These are phyloP conservation scores for Pestalotiopsis sp. DNA, from an alignment of 2,329 filamentous ascomycete genomes.

Conservation along the genomic window DNA sequence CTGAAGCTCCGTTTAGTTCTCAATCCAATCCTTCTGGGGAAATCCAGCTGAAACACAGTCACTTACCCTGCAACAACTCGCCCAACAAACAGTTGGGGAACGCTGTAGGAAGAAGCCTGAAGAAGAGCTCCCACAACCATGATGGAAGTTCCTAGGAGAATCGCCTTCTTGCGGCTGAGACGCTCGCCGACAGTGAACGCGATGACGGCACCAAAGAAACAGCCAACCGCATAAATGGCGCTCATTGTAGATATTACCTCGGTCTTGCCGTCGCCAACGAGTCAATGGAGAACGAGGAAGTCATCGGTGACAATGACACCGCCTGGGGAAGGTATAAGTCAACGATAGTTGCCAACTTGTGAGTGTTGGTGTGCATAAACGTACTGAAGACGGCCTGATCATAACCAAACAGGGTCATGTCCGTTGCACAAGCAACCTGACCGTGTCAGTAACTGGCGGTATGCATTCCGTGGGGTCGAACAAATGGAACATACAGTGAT, in stretches of 20 bases:
- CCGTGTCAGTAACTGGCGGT: not conserved
- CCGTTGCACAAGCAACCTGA: slow-evolving; percentile 4
- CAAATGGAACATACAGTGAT: not conserved
- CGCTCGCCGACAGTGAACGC: slow-evolving; percentile 17
- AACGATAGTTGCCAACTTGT: not conserved
- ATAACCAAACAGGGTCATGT: not conserved
- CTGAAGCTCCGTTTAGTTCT: not conserved
- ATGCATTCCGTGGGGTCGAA: not conserved
- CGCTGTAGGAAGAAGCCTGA: slow-evolving; percentile 19
- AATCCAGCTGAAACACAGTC: no score
- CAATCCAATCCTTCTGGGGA: not conserved
- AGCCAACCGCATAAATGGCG: slow-evolving; percentile 10
- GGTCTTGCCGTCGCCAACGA: slow-evolving; percentile 18
- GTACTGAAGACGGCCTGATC: slow-evolving; percentile 31
- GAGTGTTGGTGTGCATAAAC: not conserved
- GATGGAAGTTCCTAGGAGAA: slow-evolving; percentile 24
- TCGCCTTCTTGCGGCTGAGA: slow-evolving; percentile 21
- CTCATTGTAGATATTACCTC: slow-evolving; percentile 23
- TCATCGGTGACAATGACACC: slow-evolving; percentile 29
- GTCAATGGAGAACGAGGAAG: slow-evolving; percentile 23
- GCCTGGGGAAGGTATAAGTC: not conserved
- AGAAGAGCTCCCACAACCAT: slow-evolving; percentile 21
- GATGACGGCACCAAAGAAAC: slow-evolving; percentile 19
- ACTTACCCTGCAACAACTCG: slow-evolving; percentile 18
- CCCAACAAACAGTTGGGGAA: slow-evolving; percentile 20